Base-by-base conservation (phyloP, 2,329 filamentous ascomycete genomes). In the Penicillium sp. region DNA sequence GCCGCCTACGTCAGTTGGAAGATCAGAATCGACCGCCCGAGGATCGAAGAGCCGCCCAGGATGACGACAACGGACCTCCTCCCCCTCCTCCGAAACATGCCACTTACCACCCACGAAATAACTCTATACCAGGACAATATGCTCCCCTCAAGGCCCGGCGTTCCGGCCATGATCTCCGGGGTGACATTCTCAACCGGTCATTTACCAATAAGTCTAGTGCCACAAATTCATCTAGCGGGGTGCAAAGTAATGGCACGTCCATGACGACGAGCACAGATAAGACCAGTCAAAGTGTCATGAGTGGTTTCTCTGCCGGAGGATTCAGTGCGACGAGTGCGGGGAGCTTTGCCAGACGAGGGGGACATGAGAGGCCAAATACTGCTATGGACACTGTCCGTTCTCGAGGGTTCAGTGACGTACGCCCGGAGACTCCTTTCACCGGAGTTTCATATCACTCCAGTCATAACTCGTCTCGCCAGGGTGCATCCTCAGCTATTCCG, bases 311-410 rank as follows among this genome's bases (percentile, higher is more conserved):
- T 53, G 94, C 94, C 0, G 88, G 93, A 50, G 93, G 85, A 13
- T 91, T 97, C 75, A 97, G 93, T 73, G 90, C 92, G 50, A 97
- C 94, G 17, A 97, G 94, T 75, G 94, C 94, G 17, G 94, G 93
- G 53, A 97, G 93, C 75, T 86, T 96, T 63, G 93, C 92, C 31
- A 86, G 93, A 60, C 89, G 90, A 69, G 52, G 71, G 57, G 51
- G 65, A 61, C 63, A 67, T 33, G 71, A 74, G 71, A 78, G 74
- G 71, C 81, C 68, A 49, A 80, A 68, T 75, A 81, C 78, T 19
- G 74, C 77, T 17, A 70, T 75, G 45, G 74, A 75, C 57, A 71
- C 73, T 10, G 68, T 73, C 44, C 71, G 75, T 25, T 73, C 73
- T 13, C 70, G 73, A 53, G 77, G 71, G 6, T 71, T 74, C 55